A percentile compares a stretch with the other conserved stretches of the same genome.
phyloP scores from a whole-genome alignment of 345 rosid species.

The Geranium brycei region DNA sequence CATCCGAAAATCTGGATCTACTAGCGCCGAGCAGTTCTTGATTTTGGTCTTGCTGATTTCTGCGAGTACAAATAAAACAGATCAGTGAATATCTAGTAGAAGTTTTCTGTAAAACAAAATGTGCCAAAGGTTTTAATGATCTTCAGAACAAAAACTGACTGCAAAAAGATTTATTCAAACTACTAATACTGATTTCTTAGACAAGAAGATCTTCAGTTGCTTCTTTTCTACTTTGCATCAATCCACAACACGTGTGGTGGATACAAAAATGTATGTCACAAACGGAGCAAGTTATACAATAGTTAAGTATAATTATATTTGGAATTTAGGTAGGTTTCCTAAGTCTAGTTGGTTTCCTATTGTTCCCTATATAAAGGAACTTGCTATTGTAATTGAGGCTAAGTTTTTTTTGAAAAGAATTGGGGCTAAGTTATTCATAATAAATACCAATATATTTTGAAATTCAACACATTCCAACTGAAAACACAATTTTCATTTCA shows the following conservation, averaged over 20 bases:
- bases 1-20: conserved; percentile 4
- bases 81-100: too few species aligned
- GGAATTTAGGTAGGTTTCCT: too few species aligned
- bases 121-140: background rate
- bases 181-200: background rate
- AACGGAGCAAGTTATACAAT: background rate
- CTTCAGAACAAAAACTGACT: background rate
- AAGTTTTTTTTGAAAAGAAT: too few species aligned
- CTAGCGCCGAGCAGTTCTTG: conserved; percentile 67
- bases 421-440: too few species aligned
- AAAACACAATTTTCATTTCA: background rate
- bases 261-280: background rate
- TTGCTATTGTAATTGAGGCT: too few species aligned
- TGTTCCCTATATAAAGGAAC: too few species aligned
- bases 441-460: too few species aligned
- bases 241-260: background rate
- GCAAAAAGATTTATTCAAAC: background rate
- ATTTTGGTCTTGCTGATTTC: conserved; percentile 73
- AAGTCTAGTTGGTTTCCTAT: too few species aligned
- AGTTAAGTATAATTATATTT: too few species aligned
- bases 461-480: background rate
- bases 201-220: background rate
- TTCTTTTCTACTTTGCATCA: background rate
- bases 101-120: too few species aligned
- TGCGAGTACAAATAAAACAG: conserved; percentile 19